These are phyloP conservation scores for Davidsoniella neocaledoniae DNA, from an alignment of 2,329 filamentous ascomycete genomes.

Conservation along the genomic window DNA sequence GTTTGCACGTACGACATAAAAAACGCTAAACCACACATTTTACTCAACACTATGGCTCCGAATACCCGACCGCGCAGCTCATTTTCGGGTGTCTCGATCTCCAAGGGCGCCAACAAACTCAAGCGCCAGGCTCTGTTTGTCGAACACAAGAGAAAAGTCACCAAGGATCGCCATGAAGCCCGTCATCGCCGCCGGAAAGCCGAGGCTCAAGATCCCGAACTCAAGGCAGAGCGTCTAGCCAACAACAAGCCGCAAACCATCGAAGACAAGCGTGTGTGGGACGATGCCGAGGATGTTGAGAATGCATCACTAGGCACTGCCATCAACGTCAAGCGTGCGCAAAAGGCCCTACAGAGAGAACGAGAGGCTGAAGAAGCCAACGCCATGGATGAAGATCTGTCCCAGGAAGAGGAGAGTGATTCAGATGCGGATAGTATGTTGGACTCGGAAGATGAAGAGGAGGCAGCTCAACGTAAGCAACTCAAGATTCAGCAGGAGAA, in stretches of 20 bases:
- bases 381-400: conserved; percentile 30
- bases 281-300: conserved; percentile 44
- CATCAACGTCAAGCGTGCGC: conserved; percentile 42
- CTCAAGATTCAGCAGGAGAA: conserved; percentile 22
- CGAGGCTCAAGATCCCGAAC: conserved; percentile 65
- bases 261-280: conserved; percentile 81
- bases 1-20: not conserved
- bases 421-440: conserved; percentile 68
- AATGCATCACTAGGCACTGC: conserved; percentile 36
- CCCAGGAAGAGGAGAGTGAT: conserved; percentile 27
- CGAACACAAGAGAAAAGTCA: conserved; percentile 59
- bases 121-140: conserved; percentile 64
- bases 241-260: conserved; percentile 68
- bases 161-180: conserved; percentile 57
- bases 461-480: conserved; percentile 28
- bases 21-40: not conserved
- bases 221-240: conserved; percentile 56
- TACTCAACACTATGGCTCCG: not conserved
- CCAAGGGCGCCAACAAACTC: conserved; percentile 54
- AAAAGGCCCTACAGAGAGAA: conserved; percentile 36
- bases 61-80: conserved; percentile 15
- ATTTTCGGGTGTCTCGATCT: conserved; percentile 18
- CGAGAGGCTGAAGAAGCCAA: conserved; percentile 26
- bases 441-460: conserved; percentile 38
- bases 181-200: conserved; percentile 67